Base-by-base conservation (phyloP, 2,329 filamentous ascomycete species). In the Aspergillus texensis region DNA sequence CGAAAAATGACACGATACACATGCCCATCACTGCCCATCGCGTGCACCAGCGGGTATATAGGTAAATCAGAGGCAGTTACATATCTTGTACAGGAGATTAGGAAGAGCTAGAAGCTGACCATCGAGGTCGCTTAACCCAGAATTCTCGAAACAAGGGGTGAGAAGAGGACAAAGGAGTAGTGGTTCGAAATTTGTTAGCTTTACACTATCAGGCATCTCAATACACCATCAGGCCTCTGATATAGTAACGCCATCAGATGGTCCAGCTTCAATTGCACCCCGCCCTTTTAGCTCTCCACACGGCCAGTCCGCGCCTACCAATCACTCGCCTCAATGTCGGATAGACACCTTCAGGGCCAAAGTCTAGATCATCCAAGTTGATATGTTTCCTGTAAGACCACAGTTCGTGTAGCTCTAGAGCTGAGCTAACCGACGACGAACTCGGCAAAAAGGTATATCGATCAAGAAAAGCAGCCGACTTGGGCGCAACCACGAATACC, bases 341-440 rank as follows among this genome's bases (percentile, higher is more conserved):
- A n/a, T 77, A 30, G 24, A 85, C 65, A 4, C 83, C 83, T 52
- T 85, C 83, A 16, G 78, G 76, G 12, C 72, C 81, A 63, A 85
- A 80, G 67, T 85, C 83, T 64, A 85, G 69, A 71, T 85, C 83
- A 67, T 85, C 83, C 21, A 85, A 71, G 62, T 83, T 84, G 54
- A 85, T 65, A 67, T 85, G 83, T 48, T 76, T 75, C 50, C 71
- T 70, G 62, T 80, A 82, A 9, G 74, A 78, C 78, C 79, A 83
- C 4, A 83, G 71, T 24, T 76, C 74, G 57, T 77, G 72, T 26
- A 82, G 71, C 53, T 73, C 67, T 24, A 80, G 68, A 48, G 70
- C 65, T 10, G 71, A 65, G 8, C 68, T 28, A 30, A 67, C 65
- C 45, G 65, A 52, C 28, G 26, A 19, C 10, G 69, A 45, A 6